A percentile compares a stretch with the other conserved stretches of the same genome.
phyloP scores from a whole-genome alignment of 805 yeast genomes.

The Scheffersomyces lignosus region DNA sequence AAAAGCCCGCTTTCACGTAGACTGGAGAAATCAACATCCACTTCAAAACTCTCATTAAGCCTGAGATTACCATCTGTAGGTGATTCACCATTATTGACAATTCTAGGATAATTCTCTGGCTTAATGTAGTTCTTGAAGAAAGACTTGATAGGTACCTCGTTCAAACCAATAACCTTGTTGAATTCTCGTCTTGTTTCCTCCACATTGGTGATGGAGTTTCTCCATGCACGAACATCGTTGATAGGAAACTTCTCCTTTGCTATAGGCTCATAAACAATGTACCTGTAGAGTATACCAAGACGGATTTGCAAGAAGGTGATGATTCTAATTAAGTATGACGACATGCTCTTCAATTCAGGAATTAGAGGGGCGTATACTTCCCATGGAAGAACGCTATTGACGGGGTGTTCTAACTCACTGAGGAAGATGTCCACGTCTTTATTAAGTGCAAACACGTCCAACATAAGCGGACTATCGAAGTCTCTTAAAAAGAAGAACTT shows the following conservation, averaged over 20 bases:
- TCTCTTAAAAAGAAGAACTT: constrained; percentile 40
- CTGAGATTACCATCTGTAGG: neutral
- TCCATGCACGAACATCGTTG: constrained; percentile 24
- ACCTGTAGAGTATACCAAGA: constrained; percentile 27
- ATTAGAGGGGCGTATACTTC: constrained; percentile 12
- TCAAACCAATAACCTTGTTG: constrained; percentile 17
- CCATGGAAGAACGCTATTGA: constrained; percentile 9
- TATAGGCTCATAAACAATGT: constrained; percentile 23
- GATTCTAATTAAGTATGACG: constrained; percentile 33
- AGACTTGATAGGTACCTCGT: constrained; percentile 23
- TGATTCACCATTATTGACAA: neutral
- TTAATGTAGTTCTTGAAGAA: constrained; percentile 9
- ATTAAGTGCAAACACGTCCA: constrained; percentile 29
- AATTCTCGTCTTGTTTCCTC: constrained; percentile 20
- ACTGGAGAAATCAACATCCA: neutral
- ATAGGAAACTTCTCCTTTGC: constrained; percentile 15
- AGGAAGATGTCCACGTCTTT: constrained; percentile 24
- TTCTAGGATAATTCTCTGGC: constrained; percentile 8
- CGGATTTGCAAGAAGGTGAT: constrained; percentile 30
- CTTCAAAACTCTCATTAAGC: neutral
- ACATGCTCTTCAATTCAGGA: constrained; percentile 16
- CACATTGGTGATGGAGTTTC: constrained; percentile 26
- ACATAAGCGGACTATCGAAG: constrained; percentile 41
- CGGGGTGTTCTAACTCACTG: constrained; percentile 18
- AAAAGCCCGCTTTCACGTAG: constrained; percentile 1